Evolutionary conservation across 495 filamentous ascomycete species (phyloP).

Genomic region (Parachaetomium inaequale): DNA sequence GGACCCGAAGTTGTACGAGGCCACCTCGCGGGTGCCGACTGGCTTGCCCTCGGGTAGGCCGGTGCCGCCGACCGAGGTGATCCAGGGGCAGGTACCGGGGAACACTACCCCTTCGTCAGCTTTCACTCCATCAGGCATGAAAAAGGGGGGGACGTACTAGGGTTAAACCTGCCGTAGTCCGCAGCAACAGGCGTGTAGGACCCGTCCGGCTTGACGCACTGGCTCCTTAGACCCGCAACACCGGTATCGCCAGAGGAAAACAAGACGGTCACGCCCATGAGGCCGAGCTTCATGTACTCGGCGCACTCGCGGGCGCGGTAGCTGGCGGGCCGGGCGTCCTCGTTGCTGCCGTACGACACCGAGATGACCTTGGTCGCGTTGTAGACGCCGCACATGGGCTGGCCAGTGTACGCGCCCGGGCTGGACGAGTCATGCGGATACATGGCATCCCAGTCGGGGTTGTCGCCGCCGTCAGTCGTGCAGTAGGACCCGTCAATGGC

Average conservation of each 20-base stretch:
- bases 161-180: slow-evolving; percentile 23
- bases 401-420: slow-evolving; percentile 10
- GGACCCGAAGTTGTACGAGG: slow-evolving; percentile 32
- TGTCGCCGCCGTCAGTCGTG: slow-evolving; percentile 40
- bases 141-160: slow-evolving; percentile 3
- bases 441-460: slow-evolving; percentile 42
- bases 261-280: slow-evolving; percentile 56
- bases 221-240: slow-evolving; percentile 31
- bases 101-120: slow-evolving; percentile 5
- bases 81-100: slow-evolving; percentile 45
- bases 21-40: slow-evolving; percentile 26
- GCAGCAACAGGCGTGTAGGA: slow-evolving; percentile 16
- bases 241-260: slow-evolving; percentile 59
- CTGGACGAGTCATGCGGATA: slow-evolving; percentile 47
- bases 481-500: slow-evolving; percentile 60
- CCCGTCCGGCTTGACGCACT: slow-evolving; percentile 16
- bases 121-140: not conserved
- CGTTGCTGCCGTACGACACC: slow-evolving; percentile 32
- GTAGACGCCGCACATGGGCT: slow-evolving; percentile 49
- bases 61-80: slow-evolving; percentile 46
- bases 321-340: slow-evolving; percentile 22
- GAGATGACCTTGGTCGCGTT: slow-evolving; percentile 35
- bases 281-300: slow-evolving; percentile 58
- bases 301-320: slow-evolving; percentile 32
- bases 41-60: slow-evolving; percentile 23